These are phyloP conservation scores for Tylopilus balloui DNA, from an alignment of 768 basidiomycete genomes.

Conservation along the genomic window DNA sequence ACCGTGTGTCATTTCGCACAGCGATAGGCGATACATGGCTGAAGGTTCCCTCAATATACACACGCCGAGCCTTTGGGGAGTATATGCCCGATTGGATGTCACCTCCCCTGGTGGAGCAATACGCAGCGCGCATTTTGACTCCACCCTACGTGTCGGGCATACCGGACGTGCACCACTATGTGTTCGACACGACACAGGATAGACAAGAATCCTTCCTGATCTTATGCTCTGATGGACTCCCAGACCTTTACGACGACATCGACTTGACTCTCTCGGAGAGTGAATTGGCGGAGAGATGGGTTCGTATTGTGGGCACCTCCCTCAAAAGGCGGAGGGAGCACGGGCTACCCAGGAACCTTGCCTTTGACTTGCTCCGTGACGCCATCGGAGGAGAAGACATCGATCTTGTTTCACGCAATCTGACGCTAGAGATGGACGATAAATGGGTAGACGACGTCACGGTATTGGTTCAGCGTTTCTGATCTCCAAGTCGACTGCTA, in stretches of 20 bases:
- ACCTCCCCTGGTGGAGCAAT: constrained; percentile 15
- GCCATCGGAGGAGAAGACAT: constrained; percentile 41
- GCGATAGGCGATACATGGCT: constrained; percentile 36
- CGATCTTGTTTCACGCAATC: constrained; percentile 37
- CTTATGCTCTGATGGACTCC: constrained; percentile 45
- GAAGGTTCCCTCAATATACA: constrained; percentile 32
- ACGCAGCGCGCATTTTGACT: constrained; percentile 36
- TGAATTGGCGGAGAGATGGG: constrained; percentile 35
- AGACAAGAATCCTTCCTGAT: constrained; percentile 33
- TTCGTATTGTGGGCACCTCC: constrained; percentile 27
- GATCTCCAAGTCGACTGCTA: constrained; percentile 10
- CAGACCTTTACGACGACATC: constrained; percentile 36
- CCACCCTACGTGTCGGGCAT: constrained; percentile 44
- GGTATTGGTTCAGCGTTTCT: constrained; percentile 40
- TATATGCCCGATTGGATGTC: constrained; percentile 24
- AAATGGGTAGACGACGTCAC: constrained; percentile 51
- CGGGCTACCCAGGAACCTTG: constrained; percentile 30
- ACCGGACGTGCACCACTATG: constrained; percentile 39
- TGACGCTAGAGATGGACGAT: constrained; percentile 49
- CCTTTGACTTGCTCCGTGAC: constrained; percentile 39
- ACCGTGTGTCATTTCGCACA: constrained; percentile 19
- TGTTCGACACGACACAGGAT: constrained; percentile 19
- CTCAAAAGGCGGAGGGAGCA: constrained; percentile 20
- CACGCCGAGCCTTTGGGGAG: constrained; percentile 29
- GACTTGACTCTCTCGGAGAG: constrained; percentile 20